Evolutionary conservation across 352 stramenopile species (phyloP), one percentile per base, ranked within the genome.

Genomic region (Pythium apleroticum): DNA sequence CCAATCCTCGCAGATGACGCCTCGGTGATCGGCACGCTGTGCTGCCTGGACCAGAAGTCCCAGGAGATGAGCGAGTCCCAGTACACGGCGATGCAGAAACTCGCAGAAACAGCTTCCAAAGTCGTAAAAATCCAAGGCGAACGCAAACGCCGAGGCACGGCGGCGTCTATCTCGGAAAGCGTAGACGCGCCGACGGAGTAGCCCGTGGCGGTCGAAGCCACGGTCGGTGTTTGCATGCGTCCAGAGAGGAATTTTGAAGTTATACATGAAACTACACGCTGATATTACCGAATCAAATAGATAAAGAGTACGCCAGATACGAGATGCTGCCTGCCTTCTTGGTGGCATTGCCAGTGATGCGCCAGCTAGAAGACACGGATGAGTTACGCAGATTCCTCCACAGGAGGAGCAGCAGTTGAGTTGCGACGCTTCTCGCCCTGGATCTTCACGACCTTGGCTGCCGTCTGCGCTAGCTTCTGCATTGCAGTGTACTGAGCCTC

Each of bases 21-120:
- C 27, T 41, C 20, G 0, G 70, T 87, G 41, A 77, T 90, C 39
- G 84, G 81, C 9, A 77, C 75, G n/a, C 60, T 93, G 19, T 90
- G 81, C 43, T 72, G 65, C 31, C 11, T 75, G 6, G 65, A 75
- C 56, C n/a, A 65, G 15, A 46, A 69, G 31, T 39, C 20, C 2
- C 52, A 60, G n/a, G 60, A 68, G 14, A 53, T 75, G 17, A 66
- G 53, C 17, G 59, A 63, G 55, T 67, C 65, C 3, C 64, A 75
- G 65, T 72, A 60, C 37, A 49, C 60, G 4, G 59, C 52, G 4
- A 30, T 75, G 31, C 5, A 28, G 4, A 39, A 43, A 15, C 54
- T 72, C n/a, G 80, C 83, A 19, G 60, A 61, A 12, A 89, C 78
- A 0, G 80, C 83, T 35, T 75, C 80, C 17, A 76, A 74, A 49